Conservation (phyloP, 495 filamentous ascomycete species). For the Physcia stellaris region DNA sequence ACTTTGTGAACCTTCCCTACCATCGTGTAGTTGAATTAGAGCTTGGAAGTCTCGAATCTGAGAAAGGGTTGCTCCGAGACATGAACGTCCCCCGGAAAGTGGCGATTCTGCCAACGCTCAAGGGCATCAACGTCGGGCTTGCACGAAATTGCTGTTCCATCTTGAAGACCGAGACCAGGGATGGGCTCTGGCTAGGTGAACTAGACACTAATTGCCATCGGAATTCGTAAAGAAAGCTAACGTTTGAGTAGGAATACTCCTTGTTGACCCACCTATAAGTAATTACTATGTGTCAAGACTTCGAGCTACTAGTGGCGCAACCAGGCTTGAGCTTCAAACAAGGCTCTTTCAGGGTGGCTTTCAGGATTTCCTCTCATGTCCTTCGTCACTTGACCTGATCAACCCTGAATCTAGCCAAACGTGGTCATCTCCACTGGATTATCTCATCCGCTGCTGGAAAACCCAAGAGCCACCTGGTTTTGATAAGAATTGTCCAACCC, state of each 20-base stretch:
- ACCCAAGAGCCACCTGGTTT: slow-evolving; percentile 2
- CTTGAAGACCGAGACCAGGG: background rate
- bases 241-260: slow-evolving; percentile 3
- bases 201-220: background rate
- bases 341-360: slow-evolving; percentile 7
- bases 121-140: slow-evolving; percentile 3
- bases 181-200: slow-evolving; percentile 8
- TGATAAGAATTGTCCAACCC: slow-evolving; percentile 3
- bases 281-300: background rate
- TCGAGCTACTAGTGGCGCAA: background rate
- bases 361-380: slow-evolving; percentile 2
- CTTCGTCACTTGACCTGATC: slow-evolving; percentile 2
- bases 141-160: slow-evolving; percentile 8
- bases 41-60: background rate
- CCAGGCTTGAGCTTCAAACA: slow-evolving; percentile 1
- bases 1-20: slow-evolving; percentile 10
- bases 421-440: background rate
- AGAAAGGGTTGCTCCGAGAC: slow-evolving; percentile 4
- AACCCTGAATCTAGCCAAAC: background rate
- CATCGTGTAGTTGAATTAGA: slow-evolving; percentile 8
- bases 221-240: background rate
- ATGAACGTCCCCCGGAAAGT: slow-evolving; percentile 13
- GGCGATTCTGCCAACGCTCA: slow-evolving; percentile 3
- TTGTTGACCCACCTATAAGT: slow-evolving; percentile 8
- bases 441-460: slow-evolving; percentile 1